These are phyloP conservation scores for Cyberlindnera nakhonratchasimensis DNA, from an alignment of 805 yeast genomes.

Conservation along the genomic window DNA sequence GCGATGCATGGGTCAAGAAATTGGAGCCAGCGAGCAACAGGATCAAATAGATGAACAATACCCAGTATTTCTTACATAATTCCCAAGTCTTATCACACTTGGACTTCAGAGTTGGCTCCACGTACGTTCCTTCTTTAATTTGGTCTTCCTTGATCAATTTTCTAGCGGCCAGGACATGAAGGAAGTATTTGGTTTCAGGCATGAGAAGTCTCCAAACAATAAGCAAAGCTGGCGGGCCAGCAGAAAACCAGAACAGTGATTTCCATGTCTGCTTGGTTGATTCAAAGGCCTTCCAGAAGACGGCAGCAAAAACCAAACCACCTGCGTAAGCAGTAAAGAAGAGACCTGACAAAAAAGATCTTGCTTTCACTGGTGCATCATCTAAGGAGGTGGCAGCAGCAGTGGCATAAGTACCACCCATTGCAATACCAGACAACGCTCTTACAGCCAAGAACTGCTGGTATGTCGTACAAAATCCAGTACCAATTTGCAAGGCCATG, in stretches of 20 bases:
- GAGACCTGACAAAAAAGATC: constrained; percentile 61
- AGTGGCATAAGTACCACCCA: constrained; percentile 49
- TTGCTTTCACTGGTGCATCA: constrained; percentile 58
- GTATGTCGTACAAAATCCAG: constrained; percentile 58
- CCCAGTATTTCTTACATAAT: constrained; percentile 54
- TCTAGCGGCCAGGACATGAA: constrained; percentile 31
- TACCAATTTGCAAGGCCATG: constrained; percentile 55
- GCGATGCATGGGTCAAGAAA: constrained; percentile 71
- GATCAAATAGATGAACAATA: constrained; percentile 52
- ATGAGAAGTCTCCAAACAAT: constrained; percentile 52
- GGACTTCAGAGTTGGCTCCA: constrained; percentile 26
- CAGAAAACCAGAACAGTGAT: constrained; percentile 68
- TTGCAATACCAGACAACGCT: constrained; percentile 55
- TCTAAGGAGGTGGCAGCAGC: constrained; percentile 49
- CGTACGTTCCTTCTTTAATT: constrained; percentile 28
- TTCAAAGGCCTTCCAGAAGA: constrained; percentile 61
- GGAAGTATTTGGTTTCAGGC: constrained; percentile 59
- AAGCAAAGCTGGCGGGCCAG: constrained; percentile 58
- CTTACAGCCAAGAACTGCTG: constrained; percentile 59
- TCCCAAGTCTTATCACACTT: constrained; percentile 29
- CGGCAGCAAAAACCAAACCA: constrained; percentile 61
- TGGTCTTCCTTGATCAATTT: constrained; percentile 27
- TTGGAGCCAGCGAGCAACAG: constrained; percentile 66
- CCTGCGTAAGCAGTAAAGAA: constrained; percentile 58
- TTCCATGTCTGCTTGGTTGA: constrained; percentile 56